Percentiles rank a stretch among this genome's conserved stretches.
Conservation (phyloP, 805 yeast genomes). For the Nakazawaea holstii region DNA sequence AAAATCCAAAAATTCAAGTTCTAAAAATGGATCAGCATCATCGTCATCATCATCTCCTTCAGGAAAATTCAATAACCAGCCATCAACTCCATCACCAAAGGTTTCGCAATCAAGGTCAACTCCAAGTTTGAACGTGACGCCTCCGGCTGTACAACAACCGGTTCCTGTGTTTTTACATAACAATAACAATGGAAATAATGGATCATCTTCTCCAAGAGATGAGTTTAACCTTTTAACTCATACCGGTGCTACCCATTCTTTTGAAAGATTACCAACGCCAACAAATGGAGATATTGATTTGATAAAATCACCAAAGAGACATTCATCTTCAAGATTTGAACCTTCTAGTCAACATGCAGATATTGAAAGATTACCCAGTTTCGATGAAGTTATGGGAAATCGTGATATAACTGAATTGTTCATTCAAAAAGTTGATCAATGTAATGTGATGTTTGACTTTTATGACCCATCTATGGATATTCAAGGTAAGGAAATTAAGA, state of each 20-base stretch:
- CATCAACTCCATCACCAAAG: constrained; percentile 8
- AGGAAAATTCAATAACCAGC: not conserved
- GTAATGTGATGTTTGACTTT: constrained; percentile 91
- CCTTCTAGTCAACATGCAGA: constrained; percentile 59
- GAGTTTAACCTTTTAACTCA: constrained; percentile 14
- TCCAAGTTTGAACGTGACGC: constrained; percentile 10
- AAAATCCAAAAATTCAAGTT: constrained; percentile 9
- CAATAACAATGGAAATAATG: constrained; percentile 10
- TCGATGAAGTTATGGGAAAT: constrained; percentile 78
- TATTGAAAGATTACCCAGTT: constrained; percentile 73
- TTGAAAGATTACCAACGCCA: constrained; percentile 55
- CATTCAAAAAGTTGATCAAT: constrained; percentile 85
- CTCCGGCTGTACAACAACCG: constrained; percentile 13
- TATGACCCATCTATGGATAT: constrained; percentile 89
- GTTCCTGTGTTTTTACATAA: constrained; percentile 10
- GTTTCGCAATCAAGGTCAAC: not conserved
- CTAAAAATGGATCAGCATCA: not conserved
- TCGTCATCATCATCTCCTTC: not conserved
- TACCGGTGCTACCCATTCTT: constrained; percentile 43
- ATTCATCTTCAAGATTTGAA: constrained; percentile 87
- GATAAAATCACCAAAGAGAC: constrained; percentile 82
- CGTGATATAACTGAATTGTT: constrained; percentile 78
- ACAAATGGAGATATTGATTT: constrained; percentile 71
- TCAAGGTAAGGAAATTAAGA: constrained; percentile 87
- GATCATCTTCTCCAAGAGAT: constrained; percentile 7